Base-by-base conservation (phyloP, 345 rosid genomes). In the rapeseed (Brassica napus) region DNA sequence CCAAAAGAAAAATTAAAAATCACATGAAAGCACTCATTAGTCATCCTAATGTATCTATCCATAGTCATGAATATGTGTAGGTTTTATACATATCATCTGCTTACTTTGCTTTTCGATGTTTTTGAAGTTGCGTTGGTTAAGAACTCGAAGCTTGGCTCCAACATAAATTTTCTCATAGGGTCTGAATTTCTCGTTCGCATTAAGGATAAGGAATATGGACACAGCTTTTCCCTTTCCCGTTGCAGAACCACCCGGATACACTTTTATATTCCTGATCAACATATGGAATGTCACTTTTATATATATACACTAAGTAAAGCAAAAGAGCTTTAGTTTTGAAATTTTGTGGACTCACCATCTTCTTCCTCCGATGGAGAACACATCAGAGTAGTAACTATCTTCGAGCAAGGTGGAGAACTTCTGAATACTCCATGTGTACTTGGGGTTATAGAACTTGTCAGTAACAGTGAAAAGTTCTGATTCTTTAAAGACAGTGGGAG, bases 291-390 rank as follows among this genome's bases (percentile, higher is more conserved):
- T 7, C 57, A 52, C 57, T 23, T 23, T 23, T 42, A 42, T 52
- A 52, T 52, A 52, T 37, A 35, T 35, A 57, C 65, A 16, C 14
- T 34, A 15, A 59, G n/a, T 23, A 21, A 21, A 58, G 14, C 14
- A 58, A 16, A 57, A 57, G 23, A 54, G 60, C 60, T 16, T 18
- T 16, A 6, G 4, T 2, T 58, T 9, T 9, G 31, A 8, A 9
- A 58, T 23, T 24, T 10, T 8, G n/a, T 24, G 34, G 66, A 61
- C 77, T 74, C 34, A 74, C 77, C 77, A 74, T 9, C 5, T 6
- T 65, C 77, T 31, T 74, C 71, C 71, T 74, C 70, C 77, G 2
- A 63, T 11, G 18, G 70, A 16, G 71, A 74, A 74, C 8, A 28
- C 5, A 16, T 63, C 62, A 11, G 77, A 63, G 18, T 0, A 5